Evolutionary conservation across 371 early-diverging fungal species (phyloP), one percentile per base, ranked within the genome.

Genomic region (Mucor lusitanicus): DNA sequence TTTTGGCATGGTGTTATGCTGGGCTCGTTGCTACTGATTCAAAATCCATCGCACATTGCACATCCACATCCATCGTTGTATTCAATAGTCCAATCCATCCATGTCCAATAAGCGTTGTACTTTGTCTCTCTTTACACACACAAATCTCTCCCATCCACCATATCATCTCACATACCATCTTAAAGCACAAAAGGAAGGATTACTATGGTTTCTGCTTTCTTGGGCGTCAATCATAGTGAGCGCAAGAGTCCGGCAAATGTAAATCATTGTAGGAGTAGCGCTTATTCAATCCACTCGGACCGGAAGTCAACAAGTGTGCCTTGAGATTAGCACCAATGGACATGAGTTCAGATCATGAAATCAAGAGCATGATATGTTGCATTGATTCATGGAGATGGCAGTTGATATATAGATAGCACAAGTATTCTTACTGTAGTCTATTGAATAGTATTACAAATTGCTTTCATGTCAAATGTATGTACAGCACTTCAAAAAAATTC

Each of bases 141-240:
- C 23, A 25, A 27, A 25, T 53, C 33, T 50, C 28, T 12, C 13
- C 7, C 21, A 32, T 32, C n/a, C 28, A 28, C 30, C n/a, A 25
- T 46, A 32, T 27, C 23, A 39, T 13, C 37, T 37, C 48, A 63
- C 63, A 63, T 63, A 63, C 63, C 63, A 63, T 63, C 63, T 63
- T 63, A 63, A 63, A 54, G 40, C 55, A 63, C 63, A 63, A 63
- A 63, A 63, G 54, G 63, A 63, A 63, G 63, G 63, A 54, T 63
- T 63, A 53, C 57, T 64, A 64, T 64, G 44, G 32, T 56, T 40
- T 21, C 56, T 40, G 56, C 56, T 56, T 64, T 55, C 33, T 40
- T 64, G 55, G 57, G 39, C 39, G 56, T 64, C 64, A 40, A 56
- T 64, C 40, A 44, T 37, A 6, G 46, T 60, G 27, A 30, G 25